Evolutionary conservation across 1,139 yeast species (phyloP).

Genomic region (Debaryomyces coudertii): DNA sequence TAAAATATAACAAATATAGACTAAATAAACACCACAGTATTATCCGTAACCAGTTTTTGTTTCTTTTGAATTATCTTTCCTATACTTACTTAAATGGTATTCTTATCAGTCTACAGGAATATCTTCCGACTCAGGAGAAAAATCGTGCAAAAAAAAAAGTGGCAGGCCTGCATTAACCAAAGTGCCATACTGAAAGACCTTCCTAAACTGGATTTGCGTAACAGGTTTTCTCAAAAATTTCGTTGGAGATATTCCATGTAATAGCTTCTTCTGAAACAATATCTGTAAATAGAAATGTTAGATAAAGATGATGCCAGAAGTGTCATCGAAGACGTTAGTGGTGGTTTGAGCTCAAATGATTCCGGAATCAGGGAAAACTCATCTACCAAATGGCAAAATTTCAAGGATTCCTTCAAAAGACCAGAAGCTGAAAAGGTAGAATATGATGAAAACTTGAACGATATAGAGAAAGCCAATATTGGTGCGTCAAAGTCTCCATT

Average conservation of each 20-base stretch:
- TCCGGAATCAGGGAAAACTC: not conserved
- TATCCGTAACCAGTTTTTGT: no score
- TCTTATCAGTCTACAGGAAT: not conserved
- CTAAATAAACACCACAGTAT: no score
- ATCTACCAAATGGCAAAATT: conserved; percentile 21
- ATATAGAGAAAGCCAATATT: conserved; percentile 32
- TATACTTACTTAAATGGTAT: not conserved
- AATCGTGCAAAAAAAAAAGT: not conserved
- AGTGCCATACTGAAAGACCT: conserved; percentile 5
- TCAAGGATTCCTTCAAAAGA: conserved; percentile 44
- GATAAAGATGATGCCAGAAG: conserved; percentile 4
- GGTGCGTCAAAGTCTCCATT: conserved; percentile 33
- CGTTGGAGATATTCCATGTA: not conserved
- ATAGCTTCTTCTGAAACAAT: not conserved
- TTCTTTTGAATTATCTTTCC: no score
- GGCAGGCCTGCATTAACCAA: conserved; percentile 1
- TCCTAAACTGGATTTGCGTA: conserved; percentile 1
- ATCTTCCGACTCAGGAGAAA: not conserved
- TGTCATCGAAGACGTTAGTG: conserved; percentile 1
- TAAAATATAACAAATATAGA: no score
- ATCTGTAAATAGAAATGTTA: not conserved
- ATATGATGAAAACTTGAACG: conserved; percentile 16
- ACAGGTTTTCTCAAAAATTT: conserved; percentile 1
- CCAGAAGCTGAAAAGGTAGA: conserved; percentile 10
- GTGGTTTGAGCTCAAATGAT: not conserved